Conservation (phyloP, 331 rosid genomes). For the Rhamnella rubrinervis region DNA sequence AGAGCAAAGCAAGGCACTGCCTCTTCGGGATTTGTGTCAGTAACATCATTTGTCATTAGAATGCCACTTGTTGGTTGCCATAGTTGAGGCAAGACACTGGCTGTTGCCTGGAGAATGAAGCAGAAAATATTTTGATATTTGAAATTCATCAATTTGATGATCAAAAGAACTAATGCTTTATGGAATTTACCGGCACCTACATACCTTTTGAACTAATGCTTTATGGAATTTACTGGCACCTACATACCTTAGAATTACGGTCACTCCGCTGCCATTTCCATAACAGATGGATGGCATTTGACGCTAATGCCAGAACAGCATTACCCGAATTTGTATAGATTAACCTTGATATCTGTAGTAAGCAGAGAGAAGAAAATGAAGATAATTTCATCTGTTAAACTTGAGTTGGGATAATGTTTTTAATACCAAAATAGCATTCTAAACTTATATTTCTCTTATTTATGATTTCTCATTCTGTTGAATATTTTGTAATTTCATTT, state of each 20-base stretch:
- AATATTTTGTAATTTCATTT: too few relatives aligned
- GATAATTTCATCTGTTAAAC: constrained; percentile 7
- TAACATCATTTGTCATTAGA: constrained; percentile 73
- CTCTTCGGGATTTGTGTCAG: constrained; percentile 75
- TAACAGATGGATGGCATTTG: constrained; percentile 90
- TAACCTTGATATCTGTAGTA: constrained; percentile 86
- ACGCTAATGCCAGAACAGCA: constrained; percentile 89
- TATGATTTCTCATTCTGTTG: too few relatives aligned
- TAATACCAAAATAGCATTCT: neutral
- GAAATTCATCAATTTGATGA: constrained; percentile 8
- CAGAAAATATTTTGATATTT: constrained; percentile 22
- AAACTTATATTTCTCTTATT: too few relatives aligned
- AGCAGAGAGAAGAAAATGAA: constrained; percentile 33
- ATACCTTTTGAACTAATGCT: constrained; percentile 40
- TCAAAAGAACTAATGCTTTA: constrained; percentile 10
- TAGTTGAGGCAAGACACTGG: constrained; percentile 63
- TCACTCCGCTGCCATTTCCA: constrained; percentile 97
- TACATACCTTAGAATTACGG: constrained; percentile 70
- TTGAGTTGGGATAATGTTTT: neutral
- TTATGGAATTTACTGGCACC: constrained; percentile 19
- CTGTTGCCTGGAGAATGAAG: constrained; percentile 66
- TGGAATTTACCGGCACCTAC: constrained; percentile 23
- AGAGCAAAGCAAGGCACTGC: constrained; percentile 86
- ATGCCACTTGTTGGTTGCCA: constrained; percentile 96
- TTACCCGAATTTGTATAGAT: constrained; percentile 93